Evolutionary conservation across 176 grass and related monocot genomes (phyloP), one percentile per base, ranked within the genome.

Genomic region (Stipa capillata): DNA sequence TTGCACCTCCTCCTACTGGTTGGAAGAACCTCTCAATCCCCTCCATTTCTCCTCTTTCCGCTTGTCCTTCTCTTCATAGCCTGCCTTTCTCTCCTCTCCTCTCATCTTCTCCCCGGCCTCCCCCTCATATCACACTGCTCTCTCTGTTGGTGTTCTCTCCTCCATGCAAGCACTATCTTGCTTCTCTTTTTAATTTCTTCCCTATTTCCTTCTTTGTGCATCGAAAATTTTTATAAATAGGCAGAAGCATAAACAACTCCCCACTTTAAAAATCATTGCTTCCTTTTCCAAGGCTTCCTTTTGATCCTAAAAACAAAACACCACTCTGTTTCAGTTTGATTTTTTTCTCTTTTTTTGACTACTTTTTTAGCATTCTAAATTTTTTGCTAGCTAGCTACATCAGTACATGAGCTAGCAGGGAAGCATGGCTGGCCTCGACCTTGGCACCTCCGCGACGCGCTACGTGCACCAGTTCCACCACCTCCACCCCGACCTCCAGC

Each of bases 401-500:
- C 81, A 84, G 76, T 94, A 85, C 87, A 89, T 93, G 97, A 87
- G 88, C 84, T 91, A 96, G 88, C 25, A 66, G 74, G 76, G 78
- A 89, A 89, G 82, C 87, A 99, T 99, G 97, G 97, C 90, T 24
- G 97, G 92, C 31, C 84, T 99, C 83, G 92, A 99, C 89, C 97
- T 99, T 25, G 86, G 92, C 81, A 91, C 88, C 78, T 83, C 92
- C 39, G 90, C 92, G 23, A 84, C 92, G 33, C 88, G 92, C 86
- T 99, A 87, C 85, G 87, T 92, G 33, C 92, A 96, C 29, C 88
- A 88, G 49, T 87, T 91, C 78, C 90, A 99, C 68, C 90, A 86
- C 18, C 92, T 91, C 67, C 88, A 88, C 64, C 85, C 88, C 15
- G 83, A 92, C 63, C 90, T 96, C 49, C 93, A 92, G 45, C 85